phyloP scores from a whole-genome alignment of 345 rosid genomes.

The Capsella bursapastoris region DNA sequence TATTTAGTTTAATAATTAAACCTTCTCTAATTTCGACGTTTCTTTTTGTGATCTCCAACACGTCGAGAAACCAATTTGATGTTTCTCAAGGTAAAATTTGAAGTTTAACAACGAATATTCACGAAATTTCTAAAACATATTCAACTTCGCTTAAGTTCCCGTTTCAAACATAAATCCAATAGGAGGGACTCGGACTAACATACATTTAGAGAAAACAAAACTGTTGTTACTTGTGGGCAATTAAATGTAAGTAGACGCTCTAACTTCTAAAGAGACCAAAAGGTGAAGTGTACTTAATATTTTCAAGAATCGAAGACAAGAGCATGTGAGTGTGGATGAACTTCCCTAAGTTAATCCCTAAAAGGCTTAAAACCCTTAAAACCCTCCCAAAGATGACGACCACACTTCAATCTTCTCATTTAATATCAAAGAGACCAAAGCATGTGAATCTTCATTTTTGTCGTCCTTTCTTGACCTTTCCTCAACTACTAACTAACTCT shows the following conservation, averaged over 20 bases:
- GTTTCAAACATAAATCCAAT: slow-evolving; percentile 6
- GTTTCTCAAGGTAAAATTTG: not conserved
- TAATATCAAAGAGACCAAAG: slow-evolving; percentile 37
- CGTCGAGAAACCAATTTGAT: slow-evolving; percentile 39
- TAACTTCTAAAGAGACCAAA: not conserved
- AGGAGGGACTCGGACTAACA: not conserved
- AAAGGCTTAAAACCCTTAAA: slow-evolving; percentile 10
- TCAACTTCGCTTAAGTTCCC: not conserved
- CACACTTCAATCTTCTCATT: slow-evolving; percentile 27
- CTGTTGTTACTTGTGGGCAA: not conserved
- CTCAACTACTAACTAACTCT: slow-evolving; percentile 36
- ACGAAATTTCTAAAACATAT: not conserved
- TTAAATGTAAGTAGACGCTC: slow-evolving; percentile 15
- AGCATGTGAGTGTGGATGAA: slow-evolving; percentile 34
- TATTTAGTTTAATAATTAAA: not conserved
- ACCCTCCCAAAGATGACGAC: slow-evolving; percentile 22
- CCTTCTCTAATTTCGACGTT: slow-evolving; percentile 43
- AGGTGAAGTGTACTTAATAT: slow-evolving; percentile 25
- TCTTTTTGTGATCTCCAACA: slow-evolving; percentile 44
- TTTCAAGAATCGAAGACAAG: slow-evolving; percentile 35
- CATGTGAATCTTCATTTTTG: slow-evolving; percentile 43
- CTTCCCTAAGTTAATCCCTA: not conserved
- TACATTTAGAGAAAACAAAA: too few species aligned
- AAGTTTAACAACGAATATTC: not conserved
- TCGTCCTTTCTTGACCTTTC: slow-evolving; percentile 27